phyloP scores from a whole-genome alignment of 306 rosid species.

The Hippophae rhamnoides region DNA sequence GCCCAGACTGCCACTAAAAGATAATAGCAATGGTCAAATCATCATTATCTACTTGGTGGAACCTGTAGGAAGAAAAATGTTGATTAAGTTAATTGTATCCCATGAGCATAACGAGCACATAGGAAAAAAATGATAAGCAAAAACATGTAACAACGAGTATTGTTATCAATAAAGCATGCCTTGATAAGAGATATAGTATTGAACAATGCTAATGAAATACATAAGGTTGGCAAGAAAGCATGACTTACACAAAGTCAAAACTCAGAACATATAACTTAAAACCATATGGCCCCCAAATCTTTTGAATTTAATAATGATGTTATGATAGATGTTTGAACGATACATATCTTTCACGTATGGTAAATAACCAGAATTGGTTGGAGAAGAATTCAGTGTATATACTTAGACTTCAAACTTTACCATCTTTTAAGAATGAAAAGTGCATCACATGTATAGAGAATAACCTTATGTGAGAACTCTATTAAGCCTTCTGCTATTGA shows the following conservation, averaged over 20 bases:
- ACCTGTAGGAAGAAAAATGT: conserved; percentile 34
- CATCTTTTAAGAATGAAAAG: conserved; percentile 97
- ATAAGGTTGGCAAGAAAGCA: too few relatives aligned
- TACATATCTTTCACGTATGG: too few relatives aligned
- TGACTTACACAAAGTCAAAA: background rate
- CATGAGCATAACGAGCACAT: background rate
- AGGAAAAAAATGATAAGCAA: background rate
- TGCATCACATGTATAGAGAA: conserved; percentile 81
- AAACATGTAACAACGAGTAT: background rate
- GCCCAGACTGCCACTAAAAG: conserved; percentile 82
- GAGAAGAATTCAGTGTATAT: conserved; percentile 10
- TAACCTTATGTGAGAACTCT: conserved; percentile 54
- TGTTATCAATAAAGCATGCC: background rate
- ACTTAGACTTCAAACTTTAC: conserved; percentile 31
- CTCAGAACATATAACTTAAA: too few relatives aligned
- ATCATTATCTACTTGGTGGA: conserved; percentile 86
- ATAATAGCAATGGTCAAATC: conserved; percentile 84
- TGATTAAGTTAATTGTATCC: background rate
- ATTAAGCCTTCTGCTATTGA: conserved; percentile 62
- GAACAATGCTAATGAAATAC: conserved; percentile 2
- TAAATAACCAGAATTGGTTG: too few relatives aligned
- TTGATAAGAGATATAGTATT: background rate
- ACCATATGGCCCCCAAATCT: background rate
- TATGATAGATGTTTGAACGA: too few relatives aligned
- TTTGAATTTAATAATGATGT: too few relatives aligned